Evolutionary conservation across 2,329 filamentous ascomycete genomes (phyloP).

Genomic region (Arthrobotrys pseudoclavata): DNA sequence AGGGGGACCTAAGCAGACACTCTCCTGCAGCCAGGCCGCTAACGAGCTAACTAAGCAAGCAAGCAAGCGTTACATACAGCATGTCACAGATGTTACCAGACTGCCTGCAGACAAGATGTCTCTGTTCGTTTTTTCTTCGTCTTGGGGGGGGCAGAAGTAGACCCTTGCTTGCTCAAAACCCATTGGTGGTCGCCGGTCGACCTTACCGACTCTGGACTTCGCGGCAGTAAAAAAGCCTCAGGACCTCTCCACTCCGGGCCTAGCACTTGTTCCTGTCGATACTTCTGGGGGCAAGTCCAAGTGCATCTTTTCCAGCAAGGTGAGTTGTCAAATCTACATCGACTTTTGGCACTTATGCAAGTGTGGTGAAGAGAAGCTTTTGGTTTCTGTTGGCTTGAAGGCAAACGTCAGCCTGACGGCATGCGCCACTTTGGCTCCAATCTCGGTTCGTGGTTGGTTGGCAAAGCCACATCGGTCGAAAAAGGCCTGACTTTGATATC

Average conservation of each 20-base stretch:
- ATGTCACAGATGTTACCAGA: conserved; percentile 43
- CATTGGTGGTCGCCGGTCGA: conserved; percentile 26
- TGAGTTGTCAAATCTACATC: conserved; percentile 57
- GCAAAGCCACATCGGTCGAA: conserved; percentile 33
- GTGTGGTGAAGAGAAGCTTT: conserved; percentile 22
- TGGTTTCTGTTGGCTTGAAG: conserved; percentile 10
- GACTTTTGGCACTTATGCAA: conserved; percentile 32
- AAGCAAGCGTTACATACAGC: conserved; percentile 27
- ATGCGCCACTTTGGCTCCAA: conserved; percentile 42
- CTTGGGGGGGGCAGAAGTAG: conserved; percentile 16
- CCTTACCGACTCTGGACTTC: conserved; percentile 31
- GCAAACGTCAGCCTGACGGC: conserved; percentile 53
- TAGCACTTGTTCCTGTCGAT: conserved; percentile 56
- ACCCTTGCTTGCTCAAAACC: conserved; percentile 8
- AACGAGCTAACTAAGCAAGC: conserved; percentile 22
- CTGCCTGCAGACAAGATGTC: conserved; percentile 16
- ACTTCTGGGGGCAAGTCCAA: conserved; percentile 56
- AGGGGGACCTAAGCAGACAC: conserved; percentile 28
- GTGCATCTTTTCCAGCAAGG: conserved; percentile 51
- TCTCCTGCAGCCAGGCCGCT: conserved; percentile 48
- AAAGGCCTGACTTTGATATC: conserved; percentile 26
- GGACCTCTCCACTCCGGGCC: conserved; percentile 37
- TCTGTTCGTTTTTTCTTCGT: conserved; percentile 11
- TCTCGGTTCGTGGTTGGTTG: conserved; percentile 40
- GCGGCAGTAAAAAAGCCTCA: conserved; percentile 52